These are phyloP conservation scores for Cryptococcus amylolentus DNA, from an alignment of 1,284 basidiomycete genomes.

Conservation along the genomic window DNA sequence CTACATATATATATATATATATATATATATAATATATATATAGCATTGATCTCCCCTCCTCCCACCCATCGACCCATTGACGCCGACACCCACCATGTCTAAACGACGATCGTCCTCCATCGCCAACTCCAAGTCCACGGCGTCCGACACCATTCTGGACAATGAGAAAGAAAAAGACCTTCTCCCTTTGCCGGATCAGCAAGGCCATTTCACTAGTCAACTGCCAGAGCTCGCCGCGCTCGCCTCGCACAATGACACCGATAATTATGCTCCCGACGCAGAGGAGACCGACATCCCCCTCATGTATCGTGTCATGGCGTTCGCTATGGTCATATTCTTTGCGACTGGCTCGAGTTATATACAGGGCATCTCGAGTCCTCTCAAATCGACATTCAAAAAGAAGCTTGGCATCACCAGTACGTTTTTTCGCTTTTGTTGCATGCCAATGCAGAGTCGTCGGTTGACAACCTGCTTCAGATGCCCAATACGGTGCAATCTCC, in stretches of 20 bases:
- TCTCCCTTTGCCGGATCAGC: background rate
- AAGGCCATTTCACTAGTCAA: background rate
- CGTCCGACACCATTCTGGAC: background rate
- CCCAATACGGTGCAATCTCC: slow-evolving; percentile 48
- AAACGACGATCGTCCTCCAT: too few species aligned
- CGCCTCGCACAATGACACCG: background rate
- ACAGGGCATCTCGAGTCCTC: slow-evolving; percentile 35
- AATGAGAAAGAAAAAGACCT: background rate
- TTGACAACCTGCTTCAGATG: slow-evolving; percentile 25
- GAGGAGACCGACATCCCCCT: slow-evolving; percentile 31
- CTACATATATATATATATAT: too few species aligned
- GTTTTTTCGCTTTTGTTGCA: slow-evolving; percentile 2
- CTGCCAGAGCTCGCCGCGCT: background rate
- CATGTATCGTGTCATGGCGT: slow-evolving; percentile 23
- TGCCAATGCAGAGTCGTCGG: background rate
- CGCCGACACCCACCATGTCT: too few species aligned
- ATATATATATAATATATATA: too few species aligned
- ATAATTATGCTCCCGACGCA: background rate
- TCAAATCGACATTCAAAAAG: slow-evolving; percentile 45
- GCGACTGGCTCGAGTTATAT: slow-evolving; percentile 34
- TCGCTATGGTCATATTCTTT: slow-evolving; percentile 37
- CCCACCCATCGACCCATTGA: too few species aligned
- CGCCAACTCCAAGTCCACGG: background rate
- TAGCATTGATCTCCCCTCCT: too few species aligned
- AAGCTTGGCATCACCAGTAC: slow-evolving; percentile 43